phyloP scores from a whole-genome alignment of 352 stramenopile species.

The Aphanomyces astaci region DNA sequence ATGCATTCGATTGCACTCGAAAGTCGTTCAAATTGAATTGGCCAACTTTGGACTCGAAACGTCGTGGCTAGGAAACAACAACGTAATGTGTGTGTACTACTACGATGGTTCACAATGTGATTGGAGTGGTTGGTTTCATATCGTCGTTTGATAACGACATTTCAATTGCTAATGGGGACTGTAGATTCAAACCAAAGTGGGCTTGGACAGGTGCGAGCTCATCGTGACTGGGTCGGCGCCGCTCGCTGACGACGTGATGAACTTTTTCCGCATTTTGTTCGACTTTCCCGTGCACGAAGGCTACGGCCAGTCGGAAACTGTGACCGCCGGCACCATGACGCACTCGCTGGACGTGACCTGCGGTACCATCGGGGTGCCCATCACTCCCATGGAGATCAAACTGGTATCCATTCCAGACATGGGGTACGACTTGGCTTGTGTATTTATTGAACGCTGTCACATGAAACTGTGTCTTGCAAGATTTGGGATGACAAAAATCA shows the following conservation, averaged over 20 bases:
- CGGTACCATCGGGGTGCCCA: slow-evolving; percentile 88
- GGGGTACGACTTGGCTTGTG: slow-evolving; percentile 78
- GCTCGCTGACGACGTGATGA: slow-evolving; percentile 87
- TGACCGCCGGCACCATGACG: slow-evolving; percentile 34
- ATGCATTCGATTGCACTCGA: no score
- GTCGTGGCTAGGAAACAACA: no score
- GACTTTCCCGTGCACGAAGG: slow-evolving; percentile 87
- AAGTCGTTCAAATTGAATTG: no score
- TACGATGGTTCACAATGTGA: no score
- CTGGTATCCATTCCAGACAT: slow-evolving; percentile 95
- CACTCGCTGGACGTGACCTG: slow-evolving; percentile 33
- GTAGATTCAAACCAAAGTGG: slow-evolving; percentile 70
- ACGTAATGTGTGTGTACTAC: no score
- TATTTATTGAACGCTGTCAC: no score
- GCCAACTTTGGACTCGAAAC: no score
- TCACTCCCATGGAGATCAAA: slow-evolving; percentile 81
- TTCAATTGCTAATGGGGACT: no score
- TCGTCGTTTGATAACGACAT: no score
- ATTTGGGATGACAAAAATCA: no score
- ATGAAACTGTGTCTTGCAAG: no score
- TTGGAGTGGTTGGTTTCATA: no score
- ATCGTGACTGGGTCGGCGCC: slow-evolving; percentile 93
- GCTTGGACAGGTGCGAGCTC: slow-evolving; percentile 60
- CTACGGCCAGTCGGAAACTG: slow-evolving; percentile 92
- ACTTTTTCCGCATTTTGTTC: slow-evolving; percentile 91